phyloP scores from a whole-genome alignment of 164 flowering plant species.

The Tinospora cordifolia region DNA sequence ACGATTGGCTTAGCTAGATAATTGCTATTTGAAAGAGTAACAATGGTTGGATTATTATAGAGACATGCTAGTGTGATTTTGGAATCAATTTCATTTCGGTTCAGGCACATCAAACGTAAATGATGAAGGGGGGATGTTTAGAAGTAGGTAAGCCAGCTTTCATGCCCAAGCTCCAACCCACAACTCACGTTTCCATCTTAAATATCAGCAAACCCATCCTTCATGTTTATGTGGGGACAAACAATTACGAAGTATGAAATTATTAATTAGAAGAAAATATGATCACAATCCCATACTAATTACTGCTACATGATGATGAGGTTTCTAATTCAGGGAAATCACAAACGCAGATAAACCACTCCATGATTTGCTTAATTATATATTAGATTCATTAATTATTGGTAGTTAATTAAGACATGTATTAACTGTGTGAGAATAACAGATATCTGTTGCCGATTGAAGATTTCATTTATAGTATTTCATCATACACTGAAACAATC shows the following conservation, averaged over 20 bases:
- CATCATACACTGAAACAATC: no score
- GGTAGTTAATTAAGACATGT: not conserved
- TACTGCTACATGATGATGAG: no score
- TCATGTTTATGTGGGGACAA: not conserved
- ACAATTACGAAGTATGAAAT: not conserved
- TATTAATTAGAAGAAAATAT: not conserved
- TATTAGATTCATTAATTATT: no score
- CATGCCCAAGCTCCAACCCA: not conserved
- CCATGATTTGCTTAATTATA: not conserved
- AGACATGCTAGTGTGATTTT: not conserved
- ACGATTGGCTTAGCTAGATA: no score
- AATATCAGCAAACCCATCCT: no score
- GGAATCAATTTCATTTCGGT: not conserved
- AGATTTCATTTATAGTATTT: not conserved
- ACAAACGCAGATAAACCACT: not conserved
- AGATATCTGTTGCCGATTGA: not conserved
- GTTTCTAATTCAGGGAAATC: not conserved
- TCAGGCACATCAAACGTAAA: not conserved
- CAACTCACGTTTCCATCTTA: conserved; percentile 2
- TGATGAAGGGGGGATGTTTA: not conserved
- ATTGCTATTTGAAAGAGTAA: no score
- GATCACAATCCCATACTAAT: not conserved
- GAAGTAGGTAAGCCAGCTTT: not conserved
- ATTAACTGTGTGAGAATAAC: no score
- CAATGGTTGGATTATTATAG: not conserved